Evolutionary conservation across 1,284 basidiomycete species (phyloP).

Genomic region (Cryptococcus hybrid): DNA sequence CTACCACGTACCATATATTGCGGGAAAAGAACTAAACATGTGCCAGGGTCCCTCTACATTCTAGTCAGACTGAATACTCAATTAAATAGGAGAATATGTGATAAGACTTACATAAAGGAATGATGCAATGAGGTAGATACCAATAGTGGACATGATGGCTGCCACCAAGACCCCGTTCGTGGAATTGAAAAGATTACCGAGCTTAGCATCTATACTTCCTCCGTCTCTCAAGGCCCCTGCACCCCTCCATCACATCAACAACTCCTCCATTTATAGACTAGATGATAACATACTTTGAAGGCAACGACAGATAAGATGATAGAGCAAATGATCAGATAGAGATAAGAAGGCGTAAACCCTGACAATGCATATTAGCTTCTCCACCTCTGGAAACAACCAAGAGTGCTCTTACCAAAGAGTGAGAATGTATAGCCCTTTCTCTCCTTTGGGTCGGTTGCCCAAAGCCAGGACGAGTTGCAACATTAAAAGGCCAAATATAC

Average conservation of each 20-base stretch:
- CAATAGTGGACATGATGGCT: conserved; percentile 84
- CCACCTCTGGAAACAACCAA: not conserved
- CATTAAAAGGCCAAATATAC: conserved; percentile 81
- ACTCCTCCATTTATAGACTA: not conserved
- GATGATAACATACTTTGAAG: conserved; percentile 60
- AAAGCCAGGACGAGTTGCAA: conserved; percentile 88
- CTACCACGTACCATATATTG: conserved; percentile 66
- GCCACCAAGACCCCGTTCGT: conserved; percentile 81
- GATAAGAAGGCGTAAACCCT: conserved; percentile 78
- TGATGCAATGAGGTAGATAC: conserved; percentile 78
- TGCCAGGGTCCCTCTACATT: conserved; percentile 90
- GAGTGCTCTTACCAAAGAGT: conserved; percentile 57
- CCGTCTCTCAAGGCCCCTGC: conserved; percentile 57
- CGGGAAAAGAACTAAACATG: conserved; percentile 94
- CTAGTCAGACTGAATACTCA: conserved; percentile 4
- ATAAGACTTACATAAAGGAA: conserved; percentile 74
- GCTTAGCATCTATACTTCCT: conserved; percentile 51
- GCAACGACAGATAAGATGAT: conserved; percentile 76
- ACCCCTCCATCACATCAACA: not conserved
- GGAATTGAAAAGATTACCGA: conserved; percentile 65
- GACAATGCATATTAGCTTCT: not conserved
- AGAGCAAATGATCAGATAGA: conserved; percentile 81
- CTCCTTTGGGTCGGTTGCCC: conserved; percentile 94
- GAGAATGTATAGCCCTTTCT: conserved; percentile 73
- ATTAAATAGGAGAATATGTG: not conserved